Evolutionary conservation across 495 filamentous ascomycete genomes (phyloP), one percentile per base, ranked within the genome.

Genomic region (Cercophora scortea): DNA sequence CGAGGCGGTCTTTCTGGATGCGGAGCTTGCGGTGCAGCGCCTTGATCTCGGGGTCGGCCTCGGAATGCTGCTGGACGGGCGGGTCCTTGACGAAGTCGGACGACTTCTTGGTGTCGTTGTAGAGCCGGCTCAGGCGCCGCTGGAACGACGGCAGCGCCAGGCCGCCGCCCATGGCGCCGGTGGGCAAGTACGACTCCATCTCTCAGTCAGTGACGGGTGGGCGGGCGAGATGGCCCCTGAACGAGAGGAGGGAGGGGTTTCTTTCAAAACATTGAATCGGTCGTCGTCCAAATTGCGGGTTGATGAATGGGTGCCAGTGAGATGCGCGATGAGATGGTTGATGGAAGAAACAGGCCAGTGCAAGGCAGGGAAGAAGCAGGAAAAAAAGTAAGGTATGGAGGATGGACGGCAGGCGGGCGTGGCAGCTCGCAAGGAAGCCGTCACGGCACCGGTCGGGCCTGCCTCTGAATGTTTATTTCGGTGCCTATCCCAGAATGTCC

Each of bases 61-160:
- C 76, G 49, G 71, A 71, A 46, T 72, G 75, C 57, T 81, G 85
- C 34, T 78, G 79, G 25, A 25, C 25, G 25, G 25, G 25, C 7
- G 84, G 83, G 16, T 85, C 87, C 51, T 85, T 87, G 57, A 89
- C 81, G 58, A 85, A 88, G 64, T 90, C 87, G 68, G 86, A 90
- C 12, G 87, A 90, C 47, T 84, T 86, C 64, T 96, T 96, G 44
- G 89, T 92, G 70, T 96, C 89, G 58, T 89, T 87, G 69, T 95
- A 96, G 59, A 95, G 80, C 68, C 92, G 85, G 45, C 89, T 93
- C 39, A 96, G 78, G 55, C 89, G 83, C 53, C 85, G 80, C 65
- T 82, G 80, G 54, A 83, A 71, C 47, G 79, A 72, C 44, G 61
- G 54, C 62, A 76, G 62, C 57, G 73, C 68, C 45, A 76, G 61